phyloP scores from a whole-genome alignment of 1,139 yeast species.

The Suhomyces yuchorum region DNA sequence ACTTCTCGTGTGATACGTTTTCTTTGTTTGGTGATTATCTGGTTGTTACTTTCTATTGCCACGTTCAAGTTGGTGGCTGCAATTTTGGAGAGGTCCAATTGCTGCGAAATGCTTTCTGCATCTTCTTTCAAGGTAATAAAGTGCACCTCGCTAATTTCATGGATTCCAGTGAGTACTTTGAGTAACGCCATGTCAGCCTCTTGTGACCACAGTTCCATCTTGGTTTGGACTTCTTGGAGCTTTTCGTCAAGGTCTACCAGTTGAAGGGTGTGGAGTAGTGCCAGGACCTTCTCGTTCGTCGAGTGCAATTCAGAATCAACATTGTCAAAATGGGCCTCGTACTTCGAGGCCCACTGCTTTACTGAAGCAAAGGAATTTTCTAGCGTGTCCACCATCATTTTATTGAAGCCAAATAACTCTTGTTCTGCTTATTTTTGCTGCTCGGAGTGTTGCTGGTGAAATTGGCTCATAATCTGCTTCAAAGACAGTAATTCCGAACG shows the following conservation, averaged over 20 bases:
- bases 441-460: conserved; percentile 4
- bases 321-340: not conserved
- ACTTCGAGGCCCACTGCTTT: not conserved
- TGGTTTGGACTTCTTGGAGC: not conserved
- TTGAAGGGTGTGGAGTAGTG: not conserved
- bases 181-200: not conserved
- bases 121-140: conserved; percentile 4
- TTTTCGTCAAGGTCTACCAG: not conserved
- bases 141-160: not conserved
- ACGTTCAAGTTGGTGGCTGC: not conserved
- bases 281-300: not conserved
- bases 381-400: conserved; percentile 15
- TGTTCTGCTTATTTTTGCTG: conserved; percentile 11
- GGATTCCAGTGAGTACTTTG: not conserved
- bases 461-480: conserved; percentile 14
- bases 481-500: conserved; percentile 5
- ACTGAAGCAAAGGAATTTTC: conserved; percentile 2
- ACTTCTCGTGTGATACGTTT: conserved; percentile 14
- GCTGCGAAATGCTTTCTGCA: not conserved
- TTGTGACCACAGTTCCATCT: not conserved
- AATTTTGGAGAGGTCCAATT: not conserved
- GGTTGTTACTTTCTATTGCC: conserved; percentile 1
- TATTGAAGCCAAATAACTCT: conserved; percentile 15
- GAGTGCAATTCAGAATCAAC: not conserved
- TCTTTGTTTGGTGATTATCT: conserved; percentile 3